Base-by-base conservation (phyloP, 208 protist genomes). In the Trichomonas gallinae region DNA sequence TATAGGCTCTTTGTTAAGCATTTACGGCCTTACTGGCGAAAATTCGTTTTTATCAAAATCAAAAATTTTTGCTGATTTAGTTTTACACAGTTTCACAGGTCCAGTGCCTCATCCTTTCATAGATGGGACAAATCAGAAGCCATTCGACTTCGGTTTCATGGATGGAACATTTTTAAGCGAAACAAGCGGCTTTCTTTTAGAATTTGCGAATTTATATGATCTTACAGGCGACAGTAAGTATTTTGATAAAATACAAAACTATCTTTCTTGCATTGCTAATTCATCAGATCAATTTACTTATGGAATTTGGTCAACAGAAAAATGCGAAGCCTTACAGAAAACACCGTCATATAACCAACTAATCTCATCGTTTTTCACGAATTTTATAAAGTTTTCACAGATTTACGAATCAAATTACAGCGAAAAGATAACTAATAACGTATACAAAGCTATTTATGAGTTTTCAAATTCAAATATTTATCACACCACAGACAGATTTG, bases 141-240 rank as follows among this genome's bases (percentile, higher is more conserved):
- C 83, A 4, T 44, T 46, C 10, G 38, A 46, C 36, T 89, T 44
- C 26, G 6, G 17, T 46, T 89, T 89, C 40, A 46, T 46, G 4
- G 40, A 89, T n/a, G 83, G 83, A 46, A 89, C 34, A n/a, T 89
- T 89, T 89, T 89, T 89, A 46, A 46, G 83, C 26, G 83, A 89
- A 89, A 48, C 83, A 31, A 89, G 83, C 26, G 83, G 83, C 0
- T 89, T 89, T 46, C 15, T 89, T 15, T 31, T 89, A 89, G 83
- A 89, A 89, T 89, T 46, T 26, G 38, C 83, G 9, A 36, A 15
- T 46, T 31, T 89, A 10, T 42, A 15, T 44, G 40, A 46, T 9
- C 8, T 89, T 11, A 93, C 87, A 38, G 44, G 31, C 17, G 17
- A 93, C 11, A n/a, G 34, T 0, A 51, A 38, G 46, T 93, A 93